phyloP scores from a whole-genome alignment of 768 basidiomycete species.

The Mrakia hoshinonis region DNA sequence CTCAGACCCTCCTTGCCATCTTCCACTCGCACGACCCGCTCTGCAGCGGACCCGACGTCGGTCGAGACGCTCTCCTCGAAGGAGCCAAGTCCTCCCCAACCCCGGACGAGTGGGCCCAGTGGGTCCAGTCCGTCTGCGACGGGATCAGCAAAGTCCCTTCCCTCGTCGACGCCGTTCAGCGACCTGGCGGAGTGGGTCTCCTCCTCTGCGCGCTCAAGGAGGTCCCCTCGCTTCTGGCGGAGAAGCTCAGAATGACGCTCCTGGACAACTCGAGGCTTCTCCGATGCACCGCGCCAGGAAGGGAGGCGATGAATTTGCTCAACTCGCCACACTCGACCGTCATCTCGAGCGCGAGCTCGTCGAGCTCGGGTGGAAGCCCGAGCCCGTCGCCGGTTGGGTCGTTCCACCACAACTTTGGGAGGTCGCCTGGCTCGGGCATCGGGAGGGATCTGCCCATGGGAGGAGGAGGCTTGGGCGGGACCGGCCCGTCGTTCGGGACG shows the following conservation, averaged over 20 bases:
- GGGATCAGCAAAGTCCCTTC: not conserved
- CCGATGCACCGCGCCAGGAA: not conserved
- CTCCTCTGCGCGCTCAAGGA: not conserved
- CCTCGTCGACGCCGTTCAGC: not conserved
- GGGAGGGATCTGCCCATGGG: no score
- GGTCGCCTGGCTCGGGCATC: no score
- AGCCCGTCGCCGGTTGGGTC: no score
- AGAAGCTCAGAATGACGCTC: not conserved
- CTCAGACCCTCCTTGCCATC: not conserved
- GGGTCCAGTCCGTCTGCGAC: not conserved
- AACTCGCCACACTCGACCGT: no score
- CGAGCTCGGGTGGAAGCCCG: no score
- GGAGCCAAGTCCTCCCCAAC: not conserved
- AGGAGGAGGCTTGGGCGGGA: no score
- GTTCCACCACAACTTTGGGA: no score
- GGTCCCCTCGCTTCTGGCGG: not conserved
- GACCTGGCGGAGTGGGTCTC: slow-evolving; percentile 1
- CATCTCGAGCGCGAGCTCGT: no score
- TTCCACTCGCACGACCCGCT: slow-evolving; percentile 7
- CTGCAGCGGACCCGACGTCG: slow-evolving; percentile 9
- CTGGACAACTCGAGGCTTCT: not conserved
- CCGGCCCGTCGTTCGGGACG: no score
- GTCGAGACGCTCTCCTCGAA: not conserved
- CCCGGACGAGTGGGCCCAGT: not conserved
- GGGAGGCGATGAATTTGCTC: not conserved